phyloP scores from a whole-genome alignment of 192 early-diverging fungal species.

The Gaertneriomyces semiglobifer region DNA sequence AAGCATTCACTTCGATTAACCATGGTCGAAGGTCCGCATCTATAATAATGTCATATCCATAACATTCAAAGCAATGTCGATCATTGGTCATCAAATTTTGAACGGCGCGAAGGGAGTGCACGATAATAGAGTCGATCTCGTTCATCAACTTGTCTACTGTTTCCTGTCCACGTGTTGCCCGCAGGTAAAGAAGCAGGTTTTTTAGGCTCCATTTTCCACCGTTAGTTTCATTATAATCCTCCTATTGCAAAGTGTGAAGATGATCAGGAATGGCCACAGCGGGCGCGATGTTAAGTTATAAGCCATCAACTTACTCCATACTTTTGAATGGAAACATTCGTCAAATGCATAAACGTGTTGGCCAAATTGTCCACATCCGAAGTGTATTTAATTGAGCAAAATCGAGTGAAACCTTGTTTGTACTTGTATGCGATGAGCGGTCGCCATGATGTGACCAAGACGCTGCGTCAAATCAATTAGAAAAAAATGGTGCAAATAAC shows the following conservation, averaged over 20 bases:
- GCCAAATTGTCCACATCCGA: constrained; percentile 49
- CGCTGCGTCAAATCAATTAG: constrained; percentile 30
- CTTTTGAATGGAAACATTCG: constrained; percentile 61
- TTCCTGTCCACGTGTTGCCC: constrained; percentile 41
- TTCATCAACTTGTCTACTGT: constrained; percentile 39
- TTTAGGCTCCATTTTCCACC: constrained; percentile 55
- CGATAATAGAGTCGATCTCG: constrained; percentile 54
- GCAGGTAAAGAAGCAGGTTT: constrained; percentile 49
- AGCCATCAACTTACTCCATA: constrained; percentile 39
- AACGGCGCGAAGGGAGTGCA: constrained; percentile 51
- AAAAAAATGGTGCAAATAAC: not conserved
- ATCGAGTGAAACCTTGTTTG: constrained; percentile 49
- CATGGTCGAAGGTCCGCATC: constrained; percentile 52
- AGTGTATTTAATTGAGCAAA: constrained; percentile 54
- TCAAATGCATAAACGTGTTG: constrained; percentile 59
- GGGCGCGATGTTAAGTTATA: not conserved
- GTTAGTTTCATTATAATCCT: constrained; percentile 59
- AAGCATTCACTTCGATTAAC: constrained; percentile 61
- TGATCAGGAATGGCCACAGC: not conserved
- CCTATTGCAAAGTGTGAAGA: constrained; percentile 23
- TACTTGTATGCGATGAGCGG: constrained; percentile 57
- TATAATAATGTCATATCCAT: constrained; percentile 58
- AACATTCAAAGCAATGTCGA: constrained; percentile 57
- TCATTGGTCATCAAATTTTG: constrained; percentile 50
- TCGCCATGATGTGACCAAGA: constrained; percentile 55